Evolutionary conservation across 371 early-diverging fungal genomes (phyloP).

Genomic region (Circinella minor): DNA sequence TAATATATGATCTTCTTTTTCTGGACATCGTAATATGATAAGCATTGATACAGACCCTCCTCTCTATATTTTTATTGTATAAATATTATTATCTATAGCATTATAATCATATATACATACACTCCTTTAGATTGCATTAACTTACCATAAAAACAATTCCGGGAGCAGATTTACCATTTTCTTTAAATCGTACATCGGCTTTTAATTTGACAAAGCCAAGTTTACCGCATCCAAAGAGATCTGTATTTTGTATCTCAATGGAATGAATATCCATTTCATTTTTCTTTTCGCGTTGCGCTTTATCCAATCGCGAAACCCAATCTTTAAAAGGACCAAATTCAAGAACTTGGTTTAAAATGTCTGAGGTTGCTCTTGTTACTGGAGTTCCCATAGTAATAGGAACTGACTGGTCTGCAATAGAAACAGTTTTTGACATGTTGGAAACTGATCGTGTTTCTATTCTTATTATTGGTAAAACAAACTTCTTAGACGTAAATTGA

Average conservation of each 20-base stretch:
- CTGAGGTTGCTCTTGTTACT: neutral
- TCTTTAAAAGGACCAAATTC: constrained; percentile 67
- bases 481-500: too few species aligned
- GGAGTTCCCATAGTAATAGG: constrained; percentile 18
- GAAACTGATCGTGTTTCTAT: neutral
- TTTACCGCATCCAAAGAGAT: constrained; percentile 64
- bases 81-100: too few species aligned
- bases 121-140: too few species aligned
- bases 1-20: constrained; percentile 55
- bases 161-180: constrained; percentile 62
- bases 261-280: constrained; percentile 45
- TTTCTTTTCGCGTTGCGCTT: constrained; percentile 44
- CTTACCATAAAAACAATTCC: constrained; percentile 82
- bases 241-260: constrained; percentile 72
- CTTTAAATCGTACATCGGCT: constrained; percentile 55
- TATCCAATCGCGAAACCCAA: constrained; percentile 58
- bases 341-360: constrained; percentile 39
- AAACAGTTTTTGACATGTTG: constrained; percentile 25
- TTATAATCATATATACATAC: neutral
- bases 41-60: constrained; percentile 81
- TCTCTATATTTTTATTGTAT: constrained; percentile 42
- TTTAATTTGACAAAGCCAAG: constrained; percentile 82
- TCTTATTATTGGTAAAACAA: too few species aligned
- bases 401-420: constrained; percentile 37
- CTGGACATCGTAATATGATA: constrained; percentile 55